Evolutionary conservation across 1,284 basidiomycete species (phyloP).

Genomic region (Stereum hirsutum): DNA sequence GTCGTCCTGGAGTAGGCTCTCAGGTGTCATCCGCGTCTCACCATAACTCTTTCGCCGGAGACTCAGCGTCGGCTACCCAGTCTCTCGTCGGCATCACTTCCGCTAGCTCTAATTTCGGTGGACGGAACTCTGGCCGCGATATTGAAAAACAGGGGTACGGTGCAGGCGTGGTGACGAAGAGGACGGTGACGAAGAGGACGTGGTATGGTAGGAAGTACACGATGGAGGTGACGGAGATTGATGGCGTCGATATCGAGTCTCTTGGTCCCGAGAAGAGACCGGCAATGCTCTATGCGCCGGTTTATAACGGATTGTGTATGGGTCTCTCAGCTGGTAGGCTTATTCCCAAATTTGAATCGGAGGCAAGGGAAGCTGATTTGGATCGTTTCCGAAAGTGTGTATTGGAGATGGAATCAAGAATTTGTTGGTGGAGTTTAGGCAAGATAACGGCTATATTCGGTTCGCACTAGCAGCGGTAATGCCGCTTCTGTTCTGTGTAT

Average conservation of each 20-base stretch:
- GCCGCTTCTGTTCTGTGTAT: constrained; percentile 62
- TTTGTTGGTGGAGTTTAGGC: constrained; percentile 32
- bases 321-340: constrained; percentile 26
- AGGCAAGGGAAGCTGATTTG: too few relatives aligned
- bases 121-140: too few relatives aligned
- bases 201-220: constrained; percentile 26
- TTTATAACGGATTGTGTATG: constrained; percentile 37
- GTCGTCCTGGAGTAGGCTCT: constrained; percentile 13
- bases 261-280: constrained; percentile 24
- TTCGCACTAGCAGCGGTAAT: constrained; percentile 32
- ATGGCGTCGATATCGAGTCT: constrained; percentile 16
- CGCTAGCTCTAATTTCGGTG: constrained; percentile 11
- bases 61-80: constrained; percentile 12
- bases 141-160: too few relatives aligned
- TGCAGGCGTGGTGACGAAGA: too few relatives aligned
- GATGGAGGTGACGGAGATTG: constrained; percentile 18
- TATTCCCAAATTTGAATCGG: too few relatives aligned
- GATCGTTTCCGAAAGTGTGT: too few relatives aligned
- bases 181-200: constrained; percentile 15
- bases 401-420: too few relatives aligned
- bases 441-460: constrained; percentile 34
- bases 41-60: constrained; percentile 6
- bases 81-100: constrained; percentile 8
- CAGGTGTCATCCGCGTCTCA: constrained; percentile 5
- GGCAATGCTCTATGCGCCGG: constrained; percentile 31